Evolutionary conservation across 2,329 filamentous ascomycete species (phyloP).

Genomic region (Cadophora luteo-olivacea): DNA sequence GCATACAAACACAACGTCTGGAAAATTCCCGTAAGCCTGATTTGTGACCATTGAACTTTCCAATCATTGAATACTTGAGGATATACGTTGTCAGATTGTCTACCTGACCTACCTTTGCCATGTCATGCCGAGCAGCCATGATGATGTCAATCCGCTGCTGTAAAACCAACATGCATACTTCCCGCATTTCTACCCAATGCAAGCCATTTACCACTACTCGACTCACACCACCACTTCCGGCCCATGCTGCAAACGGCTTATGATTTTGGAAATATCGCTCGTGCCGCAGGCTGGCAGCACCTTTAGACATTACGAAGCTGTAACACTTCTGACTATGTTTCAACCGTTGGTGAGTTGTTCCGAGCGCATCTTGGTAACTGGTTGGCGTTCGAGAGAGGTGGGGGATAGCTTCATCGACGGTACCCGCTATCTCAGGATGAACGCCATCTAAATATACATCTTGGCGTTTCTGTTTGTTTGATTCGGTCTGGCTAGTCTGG

Average conservation of each 20-base stretch:
- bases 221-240: background rate
- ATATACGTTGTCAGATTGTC: background rate
- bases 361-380: background rate
- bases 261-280: no score
- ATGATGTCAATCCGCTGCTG: background rate
- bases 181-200: slow-evolving; percentile 6
- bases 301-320: slow-evolving; percentile 2
- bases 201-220: background rate
- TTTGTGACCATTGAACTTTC: background rate
- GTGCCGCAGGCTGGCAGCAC: background rate
- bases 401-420: slow-evolving; percentile 3
- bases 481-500: background rate
- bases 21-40: background rate
- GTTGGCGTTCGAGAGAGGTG: slow-evolving; percentile 1
- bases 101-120: background rate
- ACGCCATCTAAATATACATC: slow-evolving; percentile 4
- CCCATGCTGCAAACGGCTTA: slow-evolving; percentile 9
- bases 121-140: background rate
- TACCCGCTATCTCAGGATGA: background rate
- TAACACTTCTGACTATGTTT: slow-evolving; percentile 7
- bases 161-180: background rate
- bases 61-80: background rate
- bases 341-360: background rate
- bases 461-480: slow-evolving; percentile 5
- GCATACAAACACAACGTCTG: background rate